A percentile compares a stretch with the other conserved stretches of the same genome.
phyloP scores from a whole-genome alignment of 192 early-diverging fungal genomes.

The Backusella mclennaniae region DNA sequence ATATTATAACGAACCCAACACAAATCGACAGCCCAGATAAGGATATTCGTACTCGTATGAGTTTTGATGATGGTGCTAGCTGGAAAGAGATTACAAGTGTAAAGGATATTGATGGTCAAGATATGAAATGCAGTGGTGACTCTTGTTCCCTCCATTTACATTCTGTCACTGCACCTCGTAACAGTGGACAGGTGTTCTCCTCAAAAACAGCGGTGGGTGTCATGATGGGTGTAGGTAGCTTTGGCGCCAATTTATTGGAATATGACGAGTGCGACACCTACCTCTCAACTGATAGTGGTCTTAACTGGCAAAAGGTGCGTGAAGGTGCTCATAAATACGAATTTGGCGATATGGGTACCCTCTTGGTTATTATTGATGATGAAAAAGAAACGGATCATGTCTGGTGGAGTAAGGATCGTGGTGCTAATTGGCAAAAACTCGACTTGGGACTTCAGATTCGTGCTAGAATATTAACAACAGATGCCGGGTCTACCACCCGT shows the following conservation, averaged over 20 bases:
- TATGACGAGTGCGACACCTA: slow-evolving; percentile 85
- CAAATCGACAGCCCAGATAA: slow-evolving; percentile 50
- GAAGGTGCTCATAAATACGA: slow-evolving; percentile 83
- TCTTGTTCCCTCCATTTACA: slow-evolving; percentile 84
- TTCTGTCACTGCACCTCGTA: slow-evolving; percentile 68
- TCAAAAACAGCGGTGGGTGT: slow-evolving; percentile 74
- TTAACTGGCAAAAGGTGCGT: slow-evolving; percentile 66
- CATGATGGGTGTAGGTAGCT: slow-evolving; percentile 89
- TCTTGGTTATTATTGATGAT: slow-evolving; percentile 74
- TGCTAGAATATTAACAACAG: slow-evolving; percentile 68
- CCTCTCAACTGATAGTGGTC: slow-evolving; percentile 80
- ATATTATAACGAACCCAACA: slow-evolving; percentile 80
- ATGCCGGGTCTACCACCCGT: slow-evolving; percentile 75
- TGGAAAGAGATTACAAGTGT: slow-evolving; percentile 66
- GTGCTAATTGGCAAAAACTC: slow-evolving; percentile 63
- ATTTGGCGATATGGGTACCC: slow-evolving; percentile 76
- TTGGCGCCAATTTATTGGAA: slow-evolving; percentile 65
- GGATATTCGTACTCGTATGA: slow-evolving; percentile 68
- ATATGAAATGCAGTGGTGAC: slow-evolving; percentile 10
- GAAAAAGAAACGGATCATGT: slow-evolving; percentile 51
- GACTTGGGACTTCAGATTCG: slow-evolving; percentile 52
- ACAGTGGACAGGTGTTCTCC: slow-evolving; percentile 74
- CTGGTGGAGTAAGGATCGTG: slow-evolving; percentile 77
- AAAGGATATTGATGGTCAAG: slow-evolving; percentile 14
- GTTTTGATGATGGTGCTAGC: slow-evolving; percentile 81